These are phyloP conservation scores for Ceratocystis diversiconidia DNA, from an alignment of 2,329 filamentous ascomycete species.

Conservation along the genomic window DNA sequence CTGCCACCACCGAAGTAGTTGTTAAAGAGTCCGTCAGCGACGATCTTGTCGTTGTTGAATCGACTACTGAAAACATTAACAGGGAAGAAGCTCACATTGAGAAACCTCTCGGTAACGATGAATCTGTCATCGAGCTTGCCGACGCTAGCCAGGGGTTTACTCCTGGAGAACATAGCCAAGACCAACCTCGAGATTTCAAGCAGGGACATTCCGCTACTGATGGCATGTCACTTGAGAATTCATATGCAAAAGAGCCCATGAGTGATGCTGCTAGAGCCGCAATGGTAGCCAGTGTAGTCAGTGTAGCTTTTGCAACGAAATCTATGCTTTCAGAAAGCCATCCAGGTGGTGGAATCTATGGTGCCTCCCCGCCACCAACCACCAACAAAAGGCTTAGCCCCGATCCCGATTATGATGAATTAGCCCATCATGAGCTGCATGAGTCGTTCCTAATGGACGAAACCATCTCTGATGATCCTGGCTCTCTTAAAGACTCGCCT, in stretches of 20 bases:
- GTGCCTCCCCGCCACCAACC: not conserved
- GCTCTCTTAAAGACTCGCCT: slow-evolving; percentile 13
- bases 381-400: not conserved
- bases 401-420: slow-evolving; percentile 14
- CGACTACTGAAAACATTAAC: not conserved
- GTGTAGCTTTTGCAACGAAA: slow-evolving; percentile 15
- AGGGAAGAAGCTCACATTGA: not conserved
- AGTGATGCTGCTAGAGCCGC: slow-evolving; percentile 13
- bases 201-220: not conserved
- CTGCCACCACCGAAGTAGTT: not conserved
- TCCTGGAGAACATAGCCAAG: not conserved
- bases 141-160: not conserved
- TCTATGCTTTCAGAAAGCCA: slow-evolving; percentile 15
- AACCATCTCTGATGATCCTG: not conserved
- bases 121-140: not conserved
- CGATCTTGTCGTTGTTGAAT: not conserved
- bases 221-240: not conserved
- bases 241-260: not conserved
- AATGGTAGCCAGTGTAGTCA: slow-evolving; percentile 16
- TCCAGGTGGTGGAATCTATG: slow-evolving; percentile 1
- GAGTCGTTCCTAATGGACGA: not conserved
- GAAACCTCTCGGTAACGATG: not conserved
- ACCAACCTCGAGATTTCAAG: not conserved
- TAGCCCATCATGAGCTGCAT: slow-evolving; percentile 8
- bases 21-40: not conserved